Evolutionary conservation across 441 rosid species (phyloP).

Genomic region (Isatis lusitanica): DNA sequence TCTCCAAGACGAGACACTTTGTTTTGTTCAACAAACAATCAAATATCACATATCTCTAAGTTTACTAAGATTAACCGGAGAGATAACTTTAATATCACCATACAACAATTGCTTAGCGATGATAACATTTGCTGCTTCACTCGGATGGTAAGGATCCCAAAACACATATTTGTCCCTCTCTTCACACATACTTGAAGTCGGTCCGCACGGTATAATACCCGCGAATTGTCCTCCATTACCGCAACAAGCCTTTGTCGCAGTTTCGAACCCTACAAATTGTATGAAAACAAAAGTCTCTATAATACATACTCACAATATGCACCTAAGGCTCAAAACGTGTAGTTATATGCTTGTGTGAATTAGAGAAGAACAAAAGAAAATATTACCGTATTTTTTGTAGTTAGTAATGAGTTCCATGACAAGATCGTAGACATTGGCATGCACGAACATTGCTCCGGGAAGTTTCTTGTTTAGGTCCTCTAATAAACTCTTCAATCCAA

Average conservation of each 20-base stretch:
- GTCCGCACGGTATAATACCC: conserved; percentile 95
- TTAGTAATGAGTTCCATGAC: conserved; percentile 86
- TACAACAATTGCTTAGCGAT: conserved; percentile 69
- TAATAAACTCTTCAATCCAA: conserved; percentile 51
- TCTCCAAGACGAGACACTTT: conserved; percentile 3
- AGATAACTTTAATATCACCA: conserved; percentile 55
- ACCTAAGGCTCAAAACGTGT: not conserved
- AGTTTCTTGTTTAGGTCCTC: conserved; percentile 60
- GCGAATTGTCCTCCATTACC: conserved; percentile 91
- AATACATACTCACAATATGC: not conserved
- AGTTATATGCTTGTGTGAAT: too few relatives aligned
- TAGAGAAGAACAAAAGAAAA: not conserved
- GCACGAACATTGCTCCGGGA: conserved; percentile 65
- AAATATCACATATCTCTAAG: conserved; percentile 53
- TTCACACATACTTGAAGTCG: conserved; percentile 65
- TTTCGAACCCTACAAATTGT: conserved; percentile 54
- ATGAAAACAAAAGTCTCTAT: not conserved
- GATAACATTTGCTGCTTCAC: conserved; percentile 83
- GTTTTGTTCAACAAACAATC: conserved; percentile 14
- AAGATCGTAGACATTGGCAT: conserved; percentile 68
- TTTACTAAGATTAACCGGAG: conserved; percentile 75
- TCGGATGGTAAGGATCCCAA: conserved; percentile 98
- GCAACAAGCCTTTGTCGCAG: conserved; percentile 80
- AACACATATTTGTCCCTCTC: conserved; percentile 78
- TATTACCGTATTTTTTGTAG: conserved; percentile 62